Evolutionary conservation across 805 yeast genomes (phyloP).

Genomic region (Ogataea populi-albae): DNA sequence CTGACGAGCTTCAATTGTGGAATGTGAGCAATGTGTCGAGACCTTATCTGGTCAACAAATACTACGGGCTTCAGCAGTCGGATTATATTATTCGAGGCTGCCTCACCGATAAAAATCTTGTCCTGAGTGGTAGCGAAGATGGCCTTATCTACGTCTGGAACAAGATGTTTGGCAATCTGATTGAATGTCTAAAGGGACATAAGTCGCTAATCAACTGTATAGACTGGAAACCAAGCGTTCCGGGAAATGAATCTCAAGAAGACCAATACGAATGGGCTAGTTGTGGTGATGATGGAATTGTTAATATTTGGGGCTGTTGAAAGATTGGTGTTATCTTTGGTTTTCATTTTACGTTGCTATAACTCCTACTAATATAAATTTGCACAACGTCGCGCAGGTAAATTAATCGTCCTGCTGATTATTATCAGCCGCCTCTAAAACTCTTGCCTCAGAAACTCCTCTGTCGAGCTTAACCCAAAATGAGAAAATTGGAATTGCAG

Average conservation of each 20-base stretch:
- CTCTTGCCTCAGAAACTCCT: conserved; percentile 43
- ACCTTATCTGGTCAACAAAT: conserved; percentile 52
- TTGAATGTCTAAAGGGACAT: conserved; percentile 63
- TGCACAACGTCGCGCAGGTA: not conserved
- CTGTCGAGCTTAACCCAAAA: conserved; percentile 54
- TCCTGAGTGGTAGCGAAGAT: conserved; percentile 83
- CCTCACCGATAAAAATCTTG: conserved; percentile 71
- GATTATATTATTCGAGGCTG: conserved; percentile 70
- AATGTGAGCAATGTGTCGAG: conserved; percentile 54
- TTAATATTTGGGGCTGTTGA: conserved; percentile 55
- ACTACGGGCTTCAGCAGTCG: conserved; percentile 69
- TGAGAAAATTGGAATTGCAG: conserved; percentile 56
- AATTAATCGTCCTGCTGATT: conserved; percentile 19
- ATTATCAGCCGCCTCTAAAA: conserved; percentile 25
- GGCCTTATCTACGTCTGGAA: conserved; percentile 79
- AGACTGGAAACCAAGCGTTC: conserved; percentile 52
- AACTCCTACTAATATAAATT: not conserved
- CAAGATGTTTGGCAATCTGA: conserved; percentile 61
- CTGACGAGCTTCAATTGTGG: conserved; percentile 82
- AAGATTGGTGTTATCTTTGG: not conserved
- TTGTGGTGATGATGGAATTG: conserved; percentile 76
- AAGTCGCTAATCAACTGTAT: conserved; percentile 69
- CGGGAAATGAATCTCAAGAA: conserved; percentile 7
- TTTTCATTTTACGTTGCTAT: not conserved
- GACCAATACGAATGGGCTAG: conserved; percentile 58